Evolutionary conservation across 306 rosid genomes (phyloP).

Genomic region (Gynostemma pentaphyllum): DNA sequence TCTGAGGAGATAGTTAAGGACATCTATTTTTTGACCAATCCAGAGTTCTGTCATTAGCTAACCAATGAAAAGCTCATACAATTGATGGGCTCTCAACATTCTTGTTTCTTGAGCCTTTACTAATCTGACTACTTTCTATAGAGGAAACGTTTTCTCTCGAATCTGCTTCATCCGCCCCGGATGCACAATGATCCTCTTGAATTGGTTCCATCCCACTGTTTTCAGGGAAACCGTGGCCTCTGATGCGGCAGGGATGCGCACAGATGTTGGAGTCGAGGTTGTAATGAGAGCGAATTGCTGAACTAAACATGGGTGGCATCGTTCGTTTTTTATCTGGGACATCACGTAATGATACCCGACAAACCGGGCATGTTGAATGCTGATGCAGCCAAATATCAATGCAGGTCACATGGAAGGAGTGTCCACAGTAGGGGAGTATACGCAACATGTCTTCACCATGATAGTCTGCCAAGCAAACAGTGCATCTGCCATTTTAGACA

Average conservation of each 20-base stretch:
- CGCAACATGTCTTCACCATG: slow-evolving; percentile 59
- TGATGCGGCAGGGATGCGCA: slow-evolving; percentile 34
- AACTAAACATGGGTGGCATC: slow-evolving; percentile 64
- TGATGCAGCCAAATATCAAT: slow-evolving; percentile 93
- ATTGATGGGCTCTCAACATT: slow-evolving; percentile 78
- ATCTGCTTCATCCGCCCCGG: slow-evolving; percentile 36
- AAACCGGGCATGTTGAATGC: slow-evolving; percentile 82
- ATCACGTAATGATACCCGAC: slow-evolving; percentile 64
- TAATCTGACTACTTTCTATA: slow-evolving; percentile 25
- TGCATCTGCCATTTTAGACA: slow-evolving; percentile 43
- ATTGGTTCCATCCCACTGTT: slow-evolving; percentile 30
- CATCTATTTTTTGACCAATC: slow-evolving; percentile 1
- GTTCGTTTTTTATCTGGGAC: slow-evolving; percentile 36
- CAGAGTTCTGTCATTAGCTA: not conserved
- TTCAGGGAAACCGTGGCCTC: slow-evolving; percentile 22
- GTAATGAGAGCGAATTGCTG: slow-evolving; percentile 36
- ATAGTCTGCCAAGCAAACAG: slow-evolving; percentile 79
- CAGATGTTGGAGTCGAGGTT: slow-evolving; percentile 30
- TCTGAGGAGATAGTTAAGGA: not conserved
- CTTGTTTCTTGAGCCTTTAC: slow-evolving; percentile 47
- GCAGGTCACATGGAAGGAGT: slow-evolving; percentile 79
- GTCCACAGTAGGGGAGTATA: slow-evolving; percentile 81
- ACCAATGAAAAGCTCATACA: slow-evolving; percentile 12
- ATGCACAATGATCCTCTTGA: slow-evolving; percentile 31
- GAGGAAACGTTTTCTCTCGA: slow-evolving; percentile 27